Conservation (phyloP, 2,329 filamentous ascomycete species). For the Cladorrhinum sp. region DNA sequence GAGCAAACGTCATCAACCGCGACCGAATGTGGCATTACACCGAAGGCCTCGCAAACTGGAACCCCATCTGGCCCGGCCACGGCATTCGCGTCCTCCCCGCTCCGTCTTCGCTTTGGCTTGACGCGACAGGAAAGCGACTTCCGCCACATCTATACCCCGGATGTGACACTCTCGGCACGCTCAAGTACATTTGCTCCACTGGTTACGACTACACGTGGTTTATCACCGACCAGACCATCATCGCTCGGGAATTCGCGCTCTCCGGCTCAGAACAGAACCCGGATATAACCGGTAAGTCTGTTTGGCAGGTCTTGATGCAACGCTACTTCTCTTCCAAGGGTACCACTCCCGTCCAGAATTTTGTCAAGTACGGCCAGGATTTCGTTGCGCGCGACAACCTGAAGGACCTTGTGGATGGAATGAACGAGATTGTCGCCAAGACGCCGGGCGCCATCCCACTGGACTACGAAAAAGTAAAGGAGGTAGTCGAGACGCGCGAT, state of each 20-base stretch:
- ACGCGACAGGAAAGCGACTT: slow-evolving; percentile 56
- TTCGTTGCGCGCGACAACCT: slow-evolving; percentile 58
- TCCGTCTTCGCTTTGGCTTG: slow-evolving; percentile 61
- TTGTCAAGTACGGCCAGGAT: slow-evolving; percentile 56
- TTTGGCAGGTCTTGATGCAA: slow-evolving; percentile 48
- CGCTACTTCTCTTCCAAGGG: slow-evolving; percentile 52
- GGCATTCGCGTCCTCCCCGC: slow-evolving; percentile 60
- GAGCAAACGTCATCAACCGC: slow-evolving; percentile 56
- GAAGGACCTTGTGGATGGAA: slow-evolving; percentile 52
- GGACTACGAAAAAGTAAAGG: slow-evolving; percentile 42
- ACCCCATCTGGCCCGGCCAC: slow-evolving; percentile 59
- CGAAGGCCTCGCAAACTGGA: slow-evolving; percentile 60
- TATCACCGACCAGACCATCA: slow-evolving; percentile 55
- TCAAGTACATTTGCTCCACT: slow-evolving; percentile 58
- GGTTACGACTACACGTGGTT: slow-evolving; percentile 65
- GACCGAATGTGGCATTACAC: slow-evolving; percentile 68
- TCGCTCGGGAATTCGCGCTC: slow-evolving; percentile 59
- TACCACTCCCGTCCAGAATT: slow-evolving; percentile 54
- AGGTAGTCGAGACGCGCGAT: slow-evolving; percentile 52
- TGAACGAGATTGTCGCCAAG: slow-evolving; percentile 54
- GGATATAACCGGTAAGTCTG: slow-evolving; percentile 56
- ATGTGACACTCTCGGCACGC: slow-evolving; percentile 54
- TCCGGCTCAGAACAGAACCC: slow-evolving; percentile 64
- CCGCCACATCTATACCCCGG: slow-evolving; percentile 57
- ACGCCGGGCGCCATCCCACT: slow-evolving; percentile 46